Conservation (phyloP, 2,329 filamentous ascomycete species). For the Podosphaera leucotricha region DNA sequence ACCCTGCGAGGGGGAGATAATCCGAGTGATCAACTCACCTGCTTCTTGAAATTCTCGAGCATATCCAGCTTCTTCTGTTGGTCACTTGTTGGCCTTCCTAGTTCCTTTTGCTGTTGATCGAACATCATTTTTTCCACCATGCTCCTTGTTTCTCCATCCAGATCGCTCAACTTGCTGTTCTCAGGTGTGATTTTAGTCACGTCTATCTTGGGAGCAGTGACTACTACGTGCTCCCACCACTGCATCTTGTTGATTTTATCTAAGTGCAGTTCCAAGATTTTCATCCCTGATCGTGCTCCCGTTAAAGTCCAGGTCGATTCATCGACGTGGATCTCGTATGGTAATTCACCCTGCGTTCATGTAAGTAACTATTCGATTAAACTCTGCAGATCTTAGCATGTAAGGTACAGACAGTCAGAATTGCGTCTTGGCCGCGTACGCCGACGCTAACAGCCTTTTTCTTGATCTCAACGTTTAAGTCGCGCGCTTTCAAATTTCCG, state of each 20-base stretch:
- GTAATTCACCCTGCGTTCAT: slow-evolving; percentile 50
- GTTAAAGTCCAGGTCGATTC: slow-evolving; percentile 90
- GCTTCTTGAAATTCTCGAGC: slow-evolving; percentile 64
- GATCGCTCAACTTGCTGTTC: slow-evolving; percentile 70
- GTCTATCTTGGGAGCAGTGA: slow-evolving; percentile 71
- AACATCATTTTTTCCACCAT: slow-evolving; percentile 99
- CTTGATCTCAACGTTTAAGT: slow-evolving; percentile 64
- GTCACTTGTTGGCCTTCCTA: slow-evolving; percentile 68
- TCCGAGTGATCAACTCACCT: background rate
- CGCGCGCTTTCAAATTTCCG: slow-evolving; percentile 59
- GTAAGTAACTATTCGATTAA: background rate
- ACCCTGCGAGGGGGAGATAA: background rate
- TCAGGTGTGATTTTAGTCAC: slow-evolving; percentile 87
- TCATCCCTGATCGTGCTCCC: slow-evolving; percentile 31
- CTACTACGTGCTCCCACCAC: slow-evolving; percentile 93
- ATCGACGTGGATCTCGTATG: slow-evolving; percentile 55
- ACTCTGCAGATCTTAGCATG: no score
- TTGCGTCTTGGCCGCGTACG: slow-evolving; percentile 68
- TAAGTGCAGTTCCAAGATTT: slow-evolving; percentile 68
- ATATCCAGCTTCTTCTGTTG: slow-evolving; percentile 92
- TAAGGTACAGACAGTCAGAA: slow-evolving; percentile 46
- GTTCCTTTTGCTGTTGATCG: slow-evolving; percentile 92
- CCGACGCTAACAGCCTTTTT: slow-evolving; percentile 55
- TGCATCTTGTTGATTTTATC: slow-evolving; percentile 95
- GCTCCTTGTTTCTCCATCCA: slow-evolving; percentile 79